Evolutionary conservation across 768 basidiomycete genomes (phyloP).

Genomic region (Leccinellum rugosiceps): DNA sequence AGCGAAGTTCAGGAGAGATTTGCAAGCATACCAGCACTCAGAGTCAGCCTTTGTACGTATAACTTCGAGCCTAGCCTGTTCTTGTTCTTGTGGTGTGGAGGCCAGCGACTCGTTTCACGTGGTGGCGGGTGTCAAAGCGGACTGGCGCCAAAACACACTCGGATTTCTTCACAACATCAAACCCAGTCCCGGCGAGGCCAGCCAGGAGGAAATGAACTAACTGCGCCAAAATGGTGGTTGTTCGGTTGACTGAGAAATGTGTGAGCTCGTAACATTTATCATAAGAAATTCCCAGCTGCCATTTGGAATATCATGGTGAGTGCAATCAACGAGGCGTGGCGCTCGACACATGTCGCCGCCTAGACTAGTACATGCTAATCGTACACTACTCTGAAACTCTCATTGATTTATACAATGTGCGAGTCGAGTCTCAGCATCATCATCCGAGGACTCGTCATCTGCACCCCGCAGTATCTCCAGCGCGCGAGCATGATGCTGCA

Average conservation of each 20-base stretch:
- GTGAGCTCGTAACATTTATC: slow-evolving; percentile 25
- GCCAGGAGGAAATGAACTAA: slow-evolving; percentile 20
- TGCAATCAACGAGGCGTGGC: slow-evolving; percentile 7
- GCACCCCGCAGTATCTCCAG: slow-evolving; percentile 20
- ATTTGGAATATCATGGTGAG: background rate
- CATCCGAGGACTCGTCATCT: slow-evolving; percentile 18
- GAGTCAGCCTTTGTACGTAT: slow-evolving; percentile 24
- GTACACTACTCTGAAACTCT: slow-evolving; percentile 4
- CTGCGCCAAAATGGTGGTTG: slow-evolving; percentile 18
- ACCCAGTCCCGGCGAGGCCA: slow-evolving; percentile 18
- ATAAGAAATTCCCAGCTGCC: slow-evolving; percentile 28
- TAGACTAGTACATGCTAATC: background rate
- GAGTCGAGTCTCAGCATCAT: slow-evolving; percentile 26
- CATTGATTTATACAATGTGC: slow-evolving; percentile 31
- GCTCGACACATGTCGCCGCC: background rate
- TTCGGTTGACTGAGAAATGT: slow-evolving; percentile 16
- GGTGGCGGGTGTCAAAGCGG: slow-evolving; percentile 29
- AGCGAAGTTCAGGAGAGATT: slow-evolving; percentile 24
- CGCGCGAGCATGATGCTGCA: slow-evolving; percentile 29
- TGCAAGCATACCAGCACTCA: slow-evolving; percentile 32
- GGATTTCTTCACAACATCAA: slow-evolving; percentile 30
- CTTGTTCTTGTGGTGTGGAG: slow-evolving; percentile 23
- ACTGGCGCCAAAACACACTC: slow-evolving; percentile 26
- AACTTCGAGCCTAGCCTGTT: slow-evolving; percentile 14
- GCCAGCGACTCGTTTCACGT: slow-evolving; percentile 25